Conservation (phyloP, 2,329 filamentous ascomycete species). For the Sporothrix sp. region DNA sequence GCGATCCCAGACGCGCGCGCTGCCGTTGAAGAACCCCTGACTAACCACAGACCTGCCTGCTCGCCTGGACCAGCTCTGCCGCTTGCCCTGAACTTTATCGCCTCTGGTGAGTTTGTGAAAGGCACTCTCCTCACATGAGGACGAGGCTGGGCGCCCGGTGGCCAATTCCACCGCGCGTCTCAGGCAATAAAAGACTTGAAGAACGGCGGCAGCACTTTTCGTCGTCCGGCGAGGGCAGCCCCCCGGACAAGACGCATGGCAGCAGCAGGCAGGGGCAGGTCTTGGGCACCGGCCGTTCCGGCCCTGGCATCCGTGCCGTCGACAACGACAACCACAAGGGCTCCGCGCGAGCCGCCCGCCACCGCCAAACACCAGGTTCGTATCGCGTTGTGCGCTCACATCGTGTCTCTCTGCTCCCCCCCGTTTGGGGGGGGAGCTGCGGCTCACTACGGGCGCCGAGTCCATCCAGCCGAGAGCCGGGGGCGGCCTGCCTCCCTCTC, state of each 20-base stretch:
- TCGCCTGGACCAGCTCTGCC: conserved; percentile 51
- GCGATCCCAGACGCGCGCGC: background rate
- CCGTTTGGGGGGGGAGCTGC: conserved; percentile 31
- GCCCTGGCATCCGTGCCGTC: too few species aligned
- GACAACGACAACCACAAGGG: too few species aligned
- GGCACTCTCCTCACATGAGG: conserved; percentile 24
- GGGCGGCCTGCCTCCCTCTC: background rate
- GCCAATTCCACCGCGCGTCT: background rate
- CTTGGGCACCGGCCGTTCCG: too few species aligned
- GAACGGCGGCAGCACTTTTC: conserved; percentile 1
- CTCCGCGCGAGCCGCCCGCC: background rate
- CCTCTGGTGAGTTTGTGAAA: conserved; percentile 64
- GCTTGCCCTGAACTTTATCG: conserved; percentile 80
- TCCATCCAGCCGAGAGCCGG: conserved; percentile 31
- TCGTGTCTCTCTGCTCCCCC: conserved; percentile 12
- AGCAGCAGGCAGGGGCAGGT: conserved; percentile 4
- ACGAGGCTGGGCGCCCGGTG: background rate
- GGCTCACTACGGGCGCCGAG: conserved; percentile 83
- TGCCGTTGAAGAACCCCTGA: background rate
- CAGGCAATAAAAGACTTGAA: conserved; percentile 7
- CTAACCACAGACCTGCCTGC: conserved; percentile 9
- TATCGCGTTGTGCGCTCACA: conserved; percentile 13
- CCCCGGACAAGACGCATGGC: background rate
- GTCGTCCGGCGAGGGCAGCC: background rate
- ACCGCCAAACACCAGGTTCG: conserved; percentile 14